Evolutionary conservation across 2,329 filamentous ascomycete species (phyloP), one percentile per base, ranked within the genome.

Genomic region (Fusarium tanahbumbuense): DNA sequence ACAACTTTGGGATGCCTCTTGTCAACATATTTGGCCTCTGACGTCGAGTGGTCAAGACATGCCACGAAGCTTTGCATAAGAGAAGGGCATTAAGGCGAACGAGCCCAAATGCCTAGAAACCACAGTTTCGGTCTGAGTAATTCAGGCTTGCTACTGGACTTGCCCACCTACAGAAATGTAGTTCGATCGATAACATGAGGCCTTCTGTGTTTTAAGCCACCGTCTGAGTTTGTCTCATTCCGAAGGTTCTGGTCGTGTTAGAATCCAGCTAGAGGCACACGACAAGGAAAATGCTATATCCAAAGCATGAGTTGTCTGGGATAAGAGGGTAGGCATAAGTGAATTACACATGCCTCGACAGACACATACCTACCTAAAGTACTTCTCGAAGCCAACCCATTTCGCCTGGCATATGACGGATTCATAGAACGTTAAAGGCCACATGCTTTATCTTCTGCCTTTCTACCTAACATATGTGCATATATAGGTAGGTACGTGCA

Each of bases 51-150:
- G 66, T 23, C 16, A 70, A 53, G 71, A 68, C 72, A 71, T 75
- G 73, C 76, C 76, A 76, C 76, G 73, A 71, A 74, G 60, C 68
- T 68, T 54, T 77, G 76, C 76, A 77, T 77, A 60, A 70, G 49
- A 42, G 27, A 25, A 69, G 70, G 59, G 65, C 64, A 67, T 72
- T 44, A 49, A 60, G 53, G 60, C 58, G 61, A 63, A 48, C 65
- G 10, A n/a, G 34, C 58, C 32, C 40, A 42, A 32, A 67, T 67
- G 37, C 56, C 62, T 64, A 67, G 61, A 67, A 47, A 65, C 70
- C 54, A 58, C 52, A 37, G 32, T 72, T 50, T 46, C 28, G 34
- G 53, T 45, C 50, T 55, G 49, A 49, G 54, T 53, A 41, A 59
- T 68, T 64, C 44, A 45, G 40, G 41, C 56, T 54, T 42, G 32